Conservation (phyloP, 345 rosid species). For the Linum trigynum region DNA sequence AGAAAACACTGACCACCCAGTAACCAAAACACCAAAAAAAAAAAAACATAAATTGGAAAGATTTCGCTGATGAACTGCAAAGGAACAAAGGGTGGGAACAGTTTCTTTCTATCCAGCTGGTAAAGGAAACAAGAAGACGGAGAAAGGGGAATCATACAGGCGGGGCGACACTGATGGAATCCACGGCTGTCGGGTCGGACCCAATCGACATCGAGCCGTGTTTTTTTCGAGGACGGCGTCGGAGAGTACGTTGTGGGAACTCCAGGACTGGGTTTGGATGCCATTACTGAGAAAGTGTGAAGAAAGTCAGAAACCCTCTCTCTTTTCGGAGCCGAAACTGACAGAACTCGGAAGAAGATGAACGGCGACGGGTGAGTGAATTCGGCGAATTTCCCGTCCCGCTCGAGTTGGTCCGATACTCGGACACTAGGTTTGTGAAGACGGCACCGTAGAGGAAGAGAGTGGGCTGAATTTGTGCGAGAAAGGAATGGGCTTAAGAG, state of each 20-base stretch:
- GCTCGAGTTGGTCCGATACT: too few relatives aligned
- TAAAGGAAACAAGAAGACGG: neutral
- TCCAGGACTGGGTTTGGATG: neutral
- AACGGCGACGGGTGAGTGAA: too few relatives aligned
- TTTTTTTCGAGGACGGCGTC: constrained; percentile 32
- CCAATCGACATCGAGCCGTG: constrained; percentile 64
- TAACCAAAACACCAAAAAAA: neutral
- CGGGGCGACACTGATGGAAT: constrained; percentile 88
- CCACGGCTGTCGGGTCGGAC: constrained; percentile 84
- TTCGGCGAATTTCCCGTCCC: too few relatives aligned
- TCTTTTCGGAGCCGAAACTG: too few relatives aligned
- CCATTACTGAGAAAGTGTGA: neutral
- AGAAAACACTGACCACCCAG: neutral
- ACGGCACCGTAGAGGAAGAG: too few relatives aligned
- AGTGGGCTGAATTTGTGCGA: too few relatives aligned
- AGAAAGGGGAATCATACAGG: constrained; percentile 33
- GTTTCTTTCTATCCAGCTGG: neutral
- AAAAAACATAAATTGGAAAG: neutral
- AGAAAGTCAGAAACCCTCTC: too few relatives aligned
- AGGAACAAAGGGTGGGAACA: neutral
- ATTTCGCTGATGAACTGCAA: neutral
- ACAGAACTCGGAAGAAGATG: too few relatives aligned
- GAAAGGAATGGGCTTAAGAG: too few relatives aligned
- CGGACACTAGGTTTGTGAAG: too few relatives aligned
- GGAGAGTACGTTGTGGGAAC: constrained; percentile 57